A percentile compares a stretch with the other conserved stretches of the same genome.
phyloP scores from a whole-genome alignment of 1,139 yeast species.

The Lodderomyces margitis region DNA sequence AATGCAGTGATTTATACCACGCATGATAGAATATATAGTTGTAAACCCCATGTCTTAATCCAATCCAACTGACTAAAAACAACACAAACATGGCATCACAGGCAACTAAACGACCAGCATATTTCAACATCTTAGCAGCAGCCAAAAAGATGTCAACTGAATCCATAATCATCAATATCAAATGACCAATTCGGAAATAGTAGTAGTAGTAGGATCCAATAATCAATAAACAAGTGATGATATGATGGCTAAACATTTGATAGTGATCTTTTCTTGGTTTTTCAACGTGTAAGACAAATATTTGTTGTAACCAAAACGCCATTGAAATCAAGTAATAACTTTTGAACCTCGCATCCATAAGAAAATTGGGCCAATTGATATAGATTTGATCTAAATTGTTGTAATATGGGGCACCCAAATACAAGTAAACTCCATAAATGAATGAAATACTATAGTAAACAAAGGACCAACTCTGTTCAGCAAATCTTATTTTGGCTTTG shows the following conservation, averaged over 20 bases:
- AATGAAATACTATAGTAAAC: conserved; percentile 62
- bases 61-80: conserved; percentile 69
- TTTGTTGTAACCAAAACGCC: conserved; percentile 79
- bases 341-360: conserved; percentile 52
- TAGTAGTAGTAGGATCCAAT: conserved; percentile 73
- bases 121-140: conserved; percentile 74
- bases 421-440: conserved; percentile 56
- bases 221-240: conserved; percentile 68
- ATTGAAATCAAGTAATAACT: conserved; percentile 69
- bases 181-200: conserved; percentile 76
- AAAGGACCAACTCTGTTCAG: conserved; percentile 84
- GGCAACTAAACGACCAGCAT: conserved; percentile 54
- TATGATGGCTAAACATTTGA: conserved; percentile 89
- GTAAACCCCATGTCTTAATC: conserved; percentile 71
- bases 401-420: conserved; percentile 58
- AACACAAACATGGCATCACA: conserved; percentile 72
- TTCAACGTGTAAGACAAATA: conserved; percentile 74
- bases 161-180: conserved; percentile 79
- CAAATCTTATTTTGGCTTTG: conserved; percentile 63
- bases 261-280: conserved; percentile 75
- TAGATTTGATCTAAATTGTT: conserved; percentile 59
- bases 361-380: conserved; percentile 74
- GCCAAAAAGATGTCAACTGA: conserved; percentile 72
- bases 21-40: conserved; percentile 62
- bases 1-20: conserved; percentile 29